Base-by-base conservation (phyloP, 2,329 filamentous ascomycete species). In the Trichoderma guizhouense region DNA sequence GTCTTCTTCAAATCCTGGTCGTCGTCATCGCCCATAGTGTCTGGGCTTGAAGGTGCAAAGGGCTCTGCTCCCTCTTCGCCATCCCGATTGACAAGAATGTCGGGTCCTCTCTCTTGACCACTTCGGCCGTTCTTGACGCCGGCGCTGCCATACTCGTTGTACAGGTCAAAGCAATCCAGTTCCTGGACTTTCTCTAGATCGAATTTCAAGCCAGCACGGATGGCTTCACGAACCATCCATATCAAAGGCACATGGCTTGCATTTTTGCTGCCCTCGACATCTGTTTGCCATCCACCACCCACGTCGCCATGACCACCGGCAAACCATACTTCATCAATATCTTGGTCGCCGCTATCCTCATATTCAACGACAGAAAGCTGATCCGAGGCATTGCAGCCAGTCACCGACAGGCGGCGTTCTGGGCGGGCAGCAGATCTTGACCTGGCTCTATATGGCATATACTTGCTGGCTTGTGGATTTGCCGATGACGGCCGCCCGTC, bases 241-340 rank as follows among this genome's bases (percentile, higher is more conserved):
- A 90, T 87, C 2, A 93, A 83, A 0, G 91, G 90, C 1, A 90
- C 86, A 75, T 93, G 91, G 74, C 90, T 92, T 28, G 92, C 84
- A 8, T 90, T 86, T 77, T 92, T 92, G 28, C 84, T 85, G 1
- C 84, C 85, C 0, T 84, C 83, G 0, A 83, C 79, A 0, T 88
- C 81, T 5, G 87, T 82, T 64, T 88, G 87, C 92, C 92, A 94
- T 0, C 93, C 93, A 11, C 93, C 93, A 1, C 93, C 93, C 34
- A 95, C 89, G 74, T 95, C 93, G 2, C 89, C 93, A 74, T 97
- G 93, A 12, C 91, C 90, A 9, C 93, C 93, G 0, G 92, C 86
- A 76, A 96, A 96, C 91, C 91, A 93, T 1, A 95, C 87, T 76
- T 96, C 93, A 72, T 93, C 88, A 62, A 95, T 91, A 75, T 95